Base-by-base conservation (phyloP, 495 filamentous ascomycete genomes). In the Parmelia sp. region DNA sequence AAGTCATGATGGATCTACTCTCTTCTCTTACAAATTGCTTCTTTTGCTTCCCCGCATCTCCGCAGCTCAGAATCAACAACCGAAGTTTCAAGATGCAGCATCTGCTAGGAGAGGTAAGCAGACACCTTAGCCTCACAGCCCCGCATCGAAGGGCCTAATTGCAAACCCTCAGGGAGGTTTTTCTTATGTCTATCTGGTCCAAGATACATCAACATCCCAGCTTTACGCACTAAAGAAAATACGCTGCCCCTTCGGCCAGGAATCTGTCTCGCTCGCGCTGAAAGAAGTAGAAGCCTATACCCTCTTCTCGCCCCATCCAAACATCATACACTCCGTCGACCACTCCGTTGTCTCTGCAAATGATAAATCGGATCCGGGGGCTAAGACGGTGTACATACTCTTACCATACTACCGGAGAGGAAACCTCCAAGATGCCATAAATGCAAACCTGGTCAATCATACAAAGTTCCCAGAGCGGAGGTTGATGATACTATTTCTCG, bases 201-300 rank as follows among this genome's bases (percentile, higher is more conserved):
- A 97, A 83, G 91, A 95, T 71, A 92, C 88, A 51, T 78, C 82
- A 37, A 88, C 83, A 58, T 87, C 88, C 29, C 84, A 90, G 65
- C 83, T 97, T 47, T 96, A 92, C 77, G 94, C 94, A 10, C 84
- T 98, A 39, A 98, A 98, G 77, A 97, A 97, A 79, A 98, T 98
- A 72, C 86, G 93, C 69, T 98, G 91, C 78, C 94, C 94, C 19
- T 97, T 98, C 72, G 94, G 94, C 67, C 88, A 92, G 74, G 94
- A 98, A 79, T 96, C 91, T 42, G 94, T 98, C 66, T 84, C 89
- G 40, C 90, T 89, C 72, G 94, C 94, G 21, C 85, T 98, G 79
- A 92, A 92, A 73, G 94, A 98, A 76, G 94, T 97, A 57, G 94
- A 98, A 74, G 92, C 92, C 15, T 98, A 97, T 77, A 88, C 87